These are phyloP conservation scores for Hemileccinum rubropunctum DNA, from an alignment of 768 basidiomycete species.

Conservation along the genomic window DNA sequence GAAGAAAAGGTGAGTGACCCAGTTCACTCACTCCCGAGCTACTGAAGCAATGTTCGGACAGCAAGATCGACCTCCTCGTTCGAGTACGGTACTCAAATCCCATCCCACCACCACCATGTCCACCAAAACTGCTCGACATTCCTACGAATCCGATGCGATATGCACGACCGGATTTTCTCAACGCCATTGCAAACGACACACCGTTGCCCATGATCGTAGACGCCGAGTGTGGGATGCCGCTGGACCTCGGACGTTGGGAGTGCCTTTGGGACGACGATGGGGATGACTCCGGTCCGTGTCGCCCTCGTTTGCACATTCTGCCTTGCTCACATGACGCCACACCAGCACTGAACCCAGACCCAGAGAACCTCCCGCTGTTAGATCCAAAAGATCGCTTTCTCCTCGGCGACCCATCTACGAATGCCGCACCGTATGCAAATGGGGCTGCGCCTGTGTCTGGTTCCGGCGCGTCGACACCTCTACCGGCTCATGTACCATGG, in stretches of 20 bases:
- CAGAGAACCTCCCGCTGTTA: slow-evolving; percentile 51
- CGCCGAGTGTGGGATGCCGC: slow-evolving; percentile 94
- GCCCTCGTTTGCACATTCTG: background rate
- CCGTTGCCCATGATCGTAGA: slow-evolving; percentile 96
- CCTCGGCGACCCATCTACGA: slow-evolving; percentile 60
- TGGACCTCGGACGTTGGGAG: slow-evolving; percentile 82
- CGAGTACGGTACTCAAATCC: slow-evolving; percentile 94
- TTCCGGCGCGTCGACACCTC: slow-evolving; percentile 43
- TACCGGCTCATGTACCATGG: slow-evolving; percentile 76
- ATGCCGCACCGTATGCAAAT: slow-evolving; percentile 41
- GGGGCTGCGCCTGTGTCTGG: slow-evolving; percentile 33
- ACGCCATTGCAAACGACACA: slow-evolving; percentile 74
- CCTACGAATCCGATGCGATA: slow-evolving; percentile 89
- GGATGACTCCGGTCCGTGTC: slow-evolving; percentile 57
- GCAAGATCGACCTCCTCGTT: slow-evolving; percentile 88
- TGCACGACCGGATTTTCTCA: slow-evolving; percentile 80
- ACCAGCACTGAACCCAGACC: slow-evolving; percentile 65
- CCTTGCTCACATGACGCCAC: background rate
- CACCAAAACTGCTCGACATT: slow-evolving; percentile 90
- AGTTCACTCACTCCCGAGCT: background rate
- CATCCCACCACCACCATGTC: slow-evolving; percentile 93
- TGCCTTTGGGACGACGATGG: slow-evolving; percentile 81
- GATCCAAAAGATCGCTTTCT: slow-evolving; percentile 79
- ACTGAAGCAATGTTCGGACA: slow-evolving; percentile 28
- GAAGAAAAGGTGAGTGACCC: slow-evolving; percentile 48